These are phyloP conservation scores for Rostrohypoxylon terebratum DNA, from an alignment of 495 filamentous ascomycete genomes.

Conservation along the genomic window DNA sequence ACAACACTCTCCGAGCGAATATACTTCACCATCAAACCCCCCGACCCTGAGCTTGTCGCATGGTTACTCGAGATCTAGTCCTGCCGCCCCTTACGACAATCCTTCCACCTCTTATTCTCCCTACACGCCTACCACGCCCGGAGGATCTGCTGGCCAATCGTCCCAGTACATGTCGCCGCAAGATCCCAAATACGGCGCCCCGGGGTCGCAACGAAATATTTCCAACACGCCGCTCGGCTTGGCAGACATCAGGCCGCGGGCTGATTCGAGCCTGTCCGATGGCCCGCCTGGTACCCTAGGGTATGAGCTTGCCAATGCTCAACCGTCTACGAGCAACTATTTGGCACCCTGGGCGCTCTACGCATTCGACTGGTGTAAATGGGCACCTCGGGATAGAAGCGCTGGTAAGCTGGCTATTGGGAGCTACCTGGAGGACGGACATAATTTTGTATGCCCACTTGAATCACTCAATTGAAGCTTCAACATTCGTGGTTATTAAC, in stretches of 20 bases:
- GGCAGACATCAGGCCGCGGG: conserved; percentile 86
- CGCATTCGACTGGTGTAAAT: conserved; percentile 99
- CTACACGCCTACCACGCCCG: conserved; percentile 73
- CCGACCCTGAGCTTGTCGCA: conserved; percentile 71
- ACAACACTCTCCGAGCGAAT: conserved; percentile 70
- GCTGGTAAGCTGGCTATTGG: conserved; percentile 94
- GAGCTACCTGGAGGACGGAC: conserved; percentile 96
- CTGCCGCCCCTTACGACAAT: conserved; percentile 70
- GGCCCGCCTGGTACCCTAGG: conserved; percentile 64
- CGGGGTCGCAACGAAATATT: conserved; percentile 77
- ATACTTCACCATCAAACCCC: conserved; percentile 73
- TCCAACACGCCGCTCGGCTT: conserved; percentile 89
- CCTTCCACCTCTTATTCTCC: conserved; percentile 75
- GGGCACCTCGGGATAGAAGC: conserved; percentile 81
- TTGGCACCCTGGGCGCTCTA: conserved; percentile 95
- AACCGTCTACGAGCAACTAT: conserved; percentile 79
- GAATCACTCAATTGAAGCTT: neutral
- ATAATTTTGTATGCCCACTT: conserved; percentile 86
- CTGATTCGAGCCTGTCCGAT: conserved; percentile 80
- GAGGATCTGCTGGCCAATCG: conserved; percentile 61
- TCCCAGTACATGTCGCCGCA: conserved; percentile 76
- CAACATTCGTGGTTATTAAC: neutral
- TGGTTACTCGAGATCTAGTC: conserved; percentile 85
- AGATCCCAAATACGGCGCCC: conserved; percentile 71
- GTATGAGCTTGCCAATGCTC: conserved; percentile 64